Conservation (phyloP, 192 early-diverging fungal genomes). For the Backusella psychrophila region DNA sequence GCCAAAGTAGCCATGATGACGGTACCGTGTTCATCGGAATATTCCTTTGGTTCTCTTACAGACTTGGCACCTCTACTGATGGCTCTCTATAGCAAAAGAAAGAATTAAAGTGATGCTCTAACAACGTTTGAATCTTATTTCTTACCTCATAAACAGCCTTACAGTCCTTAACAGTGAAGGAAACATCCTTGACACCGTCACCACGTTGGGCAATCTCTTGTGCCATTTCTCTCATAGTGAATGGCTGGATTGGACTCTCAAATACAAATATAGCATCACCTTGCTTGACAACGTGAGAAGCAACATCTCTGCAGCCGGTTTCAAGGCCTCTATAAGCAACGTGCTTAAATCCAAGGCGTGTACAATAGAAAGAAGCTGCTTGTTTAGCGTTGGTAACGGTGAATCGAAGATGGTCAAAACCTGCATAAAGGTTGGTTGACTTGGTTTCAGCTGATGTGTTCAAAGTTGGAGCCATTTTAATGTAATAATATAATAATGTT, state of each 20-base stretch:
- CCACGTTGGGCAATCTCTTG: constrained; percentile 77
- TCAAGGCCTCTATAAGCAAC: constrained; percentile 95
- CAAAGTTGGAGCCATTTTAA: constrained; percentile 5
- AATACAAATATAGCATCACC: constrained; percentile 85
- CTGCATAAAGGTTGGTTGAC: constrained; percentile 42
- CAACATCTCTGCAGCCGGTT: constrained; percentile 86
- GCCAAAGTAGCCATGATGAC: constrained; percentile 92
- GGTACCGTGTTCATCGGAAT: constrained; percentile 80
- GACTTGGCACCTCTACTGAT: constrained; percentile 83
- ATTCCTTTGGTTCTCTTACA: constrained; percentile 76
- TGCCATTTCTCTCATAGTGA: constrained; percentile 62
- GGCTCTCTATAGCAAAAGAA: constrained; percentile 47
- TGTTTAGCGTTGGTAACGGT: constrained; percentile 95
- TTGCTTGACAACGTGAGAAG: constrained; percentile 84
- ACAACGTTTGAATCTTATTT: not conserved
- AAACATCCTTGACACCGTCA: constrained; percentile 95
- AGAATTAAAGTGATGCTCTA: not conserved
- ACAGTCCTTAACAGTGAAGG: constrained; percentile 86
- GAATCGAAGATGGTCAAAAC: constrained; percentile 82
- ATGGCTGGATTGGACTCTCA: constrained; percentile 87
- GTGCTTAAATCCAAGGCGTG: constrained; percentile 90
- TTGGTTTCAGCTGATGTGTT: constrained; percentile 8
- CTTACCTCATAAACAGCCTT: constrained; percentile 64
- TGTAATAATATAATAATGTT: not conserved
- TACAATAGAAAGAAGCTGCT: constrained; percentile 92